These are phyloP conservation scores for Backusella morwellensis DNA, from an alignment of 192 early-diverging fungal species.

Conservation along the genomic window DNA sequence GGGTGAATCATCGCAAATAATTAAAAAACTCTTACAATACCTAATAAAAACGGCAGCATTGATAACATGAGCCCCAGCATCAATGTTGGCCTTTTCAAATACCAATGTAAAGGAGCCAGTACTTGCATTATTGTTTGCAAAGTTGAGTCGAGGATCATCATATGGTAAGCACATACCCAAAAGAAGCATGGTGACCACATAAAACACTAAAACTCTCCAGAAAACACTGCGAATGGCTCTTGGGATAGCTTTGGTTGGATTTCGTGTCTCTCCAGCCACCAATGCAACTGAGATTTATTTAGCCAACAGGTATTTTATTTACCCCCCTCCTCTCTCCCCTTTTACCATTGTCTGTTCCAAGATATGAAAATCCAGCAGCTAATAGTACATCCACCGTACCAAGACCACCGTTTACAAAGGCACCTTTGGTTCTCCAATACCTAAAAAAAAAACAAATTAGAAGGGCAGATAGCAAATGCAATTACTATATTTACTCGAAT, in stretches of 20 bases:
- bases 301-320: not conserved
- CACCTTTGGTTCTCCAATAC: constrained; percentile 62
- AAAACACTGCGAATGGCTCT: constrained; percentile 53
- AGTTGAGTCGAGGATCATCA: constrained; percentile 50
- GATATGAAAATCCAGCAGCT: constrained; percentile 78
- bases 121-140: constrained; percentile 36
- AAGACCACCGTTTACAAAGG: constrained; percentile 53
- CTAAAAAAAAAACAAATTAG: constrained; percentile 26
- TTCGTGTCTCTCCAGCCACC: constrained; percentile 84
- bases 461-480: too few species aligned
- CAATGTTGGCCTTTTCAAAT: constrained; percentile 55
- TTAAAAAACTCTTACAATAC: not conserved
- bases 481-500: constrained; percentile 22
- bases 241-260: constrained; percentile 75
- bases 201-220: constrained; percentile 78
- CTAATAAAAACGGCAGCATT: constrained; percentile 60
- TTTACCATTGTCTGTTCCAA: constrained; percentile 74
- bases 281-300: constrained; percentile 58
- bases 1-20: not conserved
- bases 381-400: constrained; percentile 66
- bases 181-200: constrained; percentile 73
- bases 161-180: constrained; percentile 76
- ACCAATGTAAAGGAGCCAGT: constrained; percentile 68
- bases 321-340: not conserved
- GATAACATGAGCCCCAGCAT: constrained; percentile 61